Percentiles rank a stretch among this genome's conserved stretches.
These are phyloP conservation scores for Cercospora nicotianae DNA, from an alignment of 2,329 filamentous ascomycete species.

Conservation along the genomic window DNA sequence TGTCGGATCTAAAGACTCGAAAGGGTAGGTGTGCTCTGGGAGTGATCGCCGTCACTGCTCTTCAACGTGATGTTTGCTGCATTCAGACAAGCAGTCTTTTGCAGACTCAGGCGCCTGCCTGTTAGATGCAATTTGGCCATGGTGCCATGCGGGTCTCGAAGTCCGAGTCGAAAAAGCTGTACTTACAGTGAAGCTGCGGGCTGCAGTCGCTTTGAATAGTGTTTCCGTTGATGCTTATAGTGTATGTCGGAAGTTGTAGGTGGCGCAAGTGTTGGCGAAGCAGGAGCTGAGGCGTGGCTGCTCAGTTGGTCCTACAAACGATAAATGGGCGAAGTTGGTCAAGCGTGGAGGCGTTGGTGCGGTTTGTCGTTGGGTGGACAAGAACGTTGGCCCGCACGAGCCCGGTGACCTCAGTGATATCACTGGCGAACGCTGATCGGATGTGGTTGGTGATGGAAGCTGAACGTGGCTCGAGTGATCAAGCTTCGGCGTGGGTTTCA, in stretches of 20 bases:
- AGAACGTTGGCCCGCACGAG: background rate
- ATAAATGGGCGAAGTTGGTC: slow-evolving; percentile 1
- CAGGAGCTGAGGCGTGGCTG: slow-evolving; percentile 10
- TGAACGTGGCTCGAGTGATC: background rate
- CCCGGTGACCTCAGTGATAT: slow-evolving; percentile 1
- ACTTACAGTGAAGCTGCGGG: background rate
- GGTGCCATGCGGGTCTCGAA: background rate
- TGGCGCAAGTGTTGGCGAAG: slow-evolving; percentile 12
- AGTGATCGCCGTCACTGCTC: slow-evolving; percentile 9
- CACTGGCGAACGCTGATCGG: background rate
- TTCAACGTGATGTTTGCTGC: background rate
- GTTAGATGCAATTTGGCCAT: background rate
- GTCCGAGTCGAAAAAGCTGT: background rate
- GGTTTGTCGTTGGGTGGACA: background rate
- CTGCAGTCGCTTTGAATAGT: background rate
- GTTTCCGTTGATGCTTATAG: slow-evolving; percentile 1
- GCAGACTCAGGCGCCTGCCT: background rate
- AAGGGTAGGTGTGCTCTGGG: slow-evolving; percentile 1
- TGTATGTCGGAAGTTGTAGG: slow-evolving; percentile 2
- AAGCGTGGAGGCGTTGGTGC: background rate
- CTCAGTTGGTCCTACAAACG: slow-evolving; percentile 10
- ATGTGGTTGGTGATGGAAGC: background rate
- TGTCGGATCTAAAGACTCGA: background rate
- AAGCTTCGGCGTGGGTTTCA: background rate
- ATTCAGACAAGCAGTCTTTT: background rate